Base-by-base conservation (phyloP, 2,329 filamentous ascomycete genomes). In the Graphilbum sp. region DNA sequence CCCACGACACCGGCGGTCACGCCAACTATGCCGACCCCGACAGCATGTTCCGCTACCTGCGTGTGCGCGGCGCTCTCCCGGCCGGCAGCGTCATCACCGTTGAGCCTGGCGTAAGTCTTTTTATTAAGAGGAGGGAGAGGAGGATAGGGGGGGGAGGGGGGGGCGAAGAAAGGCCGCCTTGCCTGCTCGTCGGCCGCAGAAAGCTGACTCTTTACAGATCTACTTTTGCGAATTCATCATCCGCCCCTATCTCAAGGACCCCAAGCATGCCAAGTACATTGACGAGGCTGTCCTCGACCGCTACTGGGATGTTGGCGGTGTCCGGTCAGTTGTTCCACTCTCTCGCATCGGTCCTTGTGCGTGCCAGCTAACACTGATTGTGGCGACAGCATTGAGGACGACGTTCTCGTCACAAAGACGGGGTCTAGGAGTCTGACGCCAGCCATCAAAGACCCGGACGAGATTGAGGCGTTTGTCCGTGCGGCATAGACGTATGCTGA, bases 141-240 rank as follows among this genome's bases (percentile, higher is more conserved):
- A n/a, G n/a, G n/a, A n/a, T n/a, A n/a, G n/a, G n/a, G n/a, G n/a
- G n/a, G n/a, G n/a, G n/a, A n/a, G n/a, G n/a, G n/a, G n/a, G n/a
- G n/a, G n/a, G n/a, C n/a, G n/a, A n/a, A n/a, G n/a, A n/a, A n/a
- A n/a, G n/a, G n/a, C n/a, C n/a, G n/a, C n/a, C n/a, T n/a, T n/a
- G n/a, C n/a, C n/a, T n/a, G n/a, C n/a, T n/a, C n/a, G n/a, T n/a
- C n/a, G n/a, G n/a, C n/a, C n/a, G n/a, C n/a, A n/a, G n/a, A n/a
- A n/a, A n/a, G n/a, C 38, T 42, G 13, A 43, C 19, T 24, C 8
- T 5, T 31, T 18, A 11, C 31, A 76, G 72, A 76, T 88, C 45
- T 95, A 95, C 60, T 95, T 95, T 57, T 93, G 84, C 58, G 71
- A 74, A 17, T 94, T 87, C 53, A 92, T 92, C 46, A 82, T 95